A percentile compares a stretch with the other conserved stretches of the same genome.
Evolutionary conservation across 331 rosid genomes (phyloP).

Genomic region (Acacia pycnantha): DNA sequence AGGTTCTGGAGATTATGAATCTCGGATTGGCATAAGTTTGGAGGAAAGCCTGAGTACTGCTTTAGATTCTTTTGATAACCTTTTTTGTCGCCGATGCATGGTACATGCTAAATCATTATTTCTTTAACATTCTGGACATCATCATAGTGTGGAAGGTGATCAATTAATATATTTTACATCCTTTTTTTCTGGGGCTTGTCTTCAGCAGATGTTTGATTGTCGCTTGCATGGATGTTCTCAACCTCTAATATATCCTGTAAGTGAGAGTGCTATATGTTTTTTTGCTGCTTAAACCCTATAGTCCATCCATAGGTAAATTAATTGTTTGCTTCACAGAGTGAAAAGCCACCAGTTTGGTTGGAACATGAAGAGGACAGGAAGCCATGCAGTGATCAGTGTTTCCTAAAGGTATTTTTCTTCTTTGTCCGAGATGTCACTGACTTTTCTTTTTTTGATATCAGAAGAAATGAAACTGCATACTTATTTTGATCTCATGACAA

Average conservation of each 20-base stretch:
- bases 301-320: constrained; percentile 35
- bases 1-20: constrained; percentile 44
- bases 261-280: constrained; percentile 30
- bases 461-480: not conserved
- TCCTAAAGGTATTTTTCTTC: constrained; percentile 67
- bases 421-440: constrained; percentile 22
- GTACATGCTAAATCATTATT: constrained; percentile 42
- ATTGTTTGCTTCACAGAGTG: constrained; percentile 64
- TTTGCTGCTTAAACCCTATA: not conserved
- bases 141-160: constrained; percentile 17
- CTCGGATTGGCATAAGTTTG: constrained; percentile 50
- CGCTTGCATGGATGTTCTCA: constrained; percentile 94
- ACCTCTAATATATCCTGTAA: constrained; percentile 76
- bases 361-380: constrained; percentile 65
- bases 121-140: constrained; percentile 21
- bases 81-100: constrained; percentile 96
- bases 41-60: constrained; percentile 81
- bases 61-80: constrained; percentile 94
- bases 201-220: constrained; percentile 88
- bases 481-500: constrained; percentile 20
- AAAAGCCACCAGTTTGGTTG: constrained; percentile 69
- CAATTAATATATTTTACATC: constrained; percentile 20
- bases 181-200: constrained; percentile 39
- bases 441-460: constrained; percentile 18
- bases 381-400: constrained; percentile 89